These are phyloP conservation scores for Halophytophthora batemanensis DNA, from an alignment of 352 stramenopile genomes.

Conservation along the genomic window DNA sequence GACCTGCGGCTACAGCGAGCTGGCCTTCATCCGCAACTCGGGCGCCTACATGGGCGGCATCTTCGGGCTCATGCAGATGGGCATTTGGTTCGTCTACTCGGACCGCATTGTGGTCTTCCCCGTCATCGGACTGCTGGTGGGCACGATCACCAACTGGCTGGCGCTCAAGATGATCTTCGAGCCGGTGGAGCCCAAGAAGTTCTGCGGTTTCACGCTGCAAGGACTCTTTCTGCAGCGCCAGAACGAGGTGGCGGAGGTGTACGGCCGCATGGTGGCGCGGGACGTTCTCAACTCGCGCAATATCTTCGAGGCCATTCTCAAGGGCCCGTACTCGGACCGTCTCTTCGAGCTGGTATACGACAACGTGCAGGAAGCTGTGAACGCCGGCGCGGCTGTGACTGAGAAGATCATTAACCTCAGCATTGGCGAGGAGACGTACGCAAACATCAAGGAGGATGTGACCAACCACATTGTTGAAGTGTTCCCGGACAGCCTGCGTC, in stretches of 20 bases:
- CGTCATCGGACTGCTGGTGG: constrained; percentile 93
- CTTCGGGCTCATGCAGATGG: constrained; percentile 88
- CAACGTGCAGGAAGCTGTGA: constrained; percentile 85
- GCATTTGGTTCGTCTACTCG: constrained; percentile 83
- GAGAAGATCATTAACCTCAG: constrained; percentile 86
- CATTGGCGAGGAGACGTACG: constrained; percentile 80
- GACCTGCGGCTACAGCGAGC: constrained; percentile 89
- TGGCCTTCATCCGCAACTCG: constrained; percentile 91
- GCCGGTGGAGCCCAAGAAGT: constrained; percentile 81
- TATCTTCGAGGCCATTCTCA: constrained; percentile 89
- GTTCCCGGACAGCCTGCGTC: constrained; percentile 84
- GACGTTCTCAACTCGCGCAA: constrained; percentile 88
- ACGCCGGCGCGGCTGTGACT: constrained; percentile 66
- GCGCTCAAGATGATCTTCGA: constrained; percentile 93
- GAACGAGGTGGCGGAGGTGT: constrained; percentile 86
- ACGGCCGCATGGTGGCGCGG: constrained; percentile 77
- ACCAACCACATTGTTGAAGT: constrained; percentile 87
- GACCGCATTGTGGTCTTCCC: constrained; percentile 86
- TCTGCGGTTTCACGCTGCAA: constrained; percentile 91
- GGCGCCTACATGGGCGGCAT: constrained; percentile 90
- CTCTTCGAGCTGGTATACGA: constrained; percentile 87
- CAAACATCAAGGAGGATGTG: constrained; percentile 86
- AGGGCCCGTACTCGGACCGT: constrained; percentile 81
- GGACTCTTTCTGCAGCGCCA: constrained; percentile 95
- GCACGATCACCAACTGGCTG: constrained; percentile 97